Evolutionary conservation across 108 stramenopile species (phyloP).

Genomic region (Aureococcus anophagefferens): DNA sequence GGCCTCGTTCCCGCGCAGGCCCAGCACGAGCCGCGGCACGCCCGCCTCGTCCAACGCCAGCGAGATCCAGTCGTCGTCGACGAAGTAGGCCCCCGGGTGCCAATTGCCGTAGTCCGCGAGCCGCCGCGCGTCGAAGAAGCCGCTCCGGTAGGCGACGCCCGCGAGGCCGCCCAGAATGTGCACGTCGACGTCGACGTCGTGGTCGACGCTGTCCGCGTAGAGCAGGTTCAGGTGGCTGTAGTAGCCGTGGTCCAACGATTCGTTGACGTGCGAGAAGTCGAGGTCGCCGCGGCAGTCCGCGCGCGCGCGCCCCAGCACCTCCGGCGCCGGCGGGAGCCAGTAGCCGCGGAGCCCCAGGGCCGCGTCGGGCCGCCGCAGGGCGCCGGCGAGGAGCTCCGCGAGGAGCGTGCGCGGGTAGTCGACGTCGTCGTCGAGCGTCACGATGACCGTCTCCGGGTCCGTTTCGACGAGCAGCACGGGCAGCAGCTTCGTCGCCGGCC

Average conservation of each 20-base stretch:
- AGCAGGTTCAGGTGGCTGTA: not conserved
- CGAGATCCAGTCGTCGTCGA: conserved; percentile 15
- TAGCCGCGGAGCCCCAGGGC: conserved; percentile 11
- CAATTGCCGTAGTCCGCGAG: not conserved
- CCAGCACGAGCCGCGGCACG: not conserved
- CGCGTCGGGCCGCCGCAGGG: not conserved
- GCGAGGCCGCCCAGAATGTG: conserved; percentile 6
- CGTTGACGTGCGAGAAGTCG: no score
- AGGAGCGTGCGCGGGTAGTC: not conserved
- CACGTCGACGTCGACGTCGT: not conserved
- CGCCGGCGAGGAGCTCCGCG: not conserved
- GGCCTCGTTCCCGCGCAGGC: not conserved
- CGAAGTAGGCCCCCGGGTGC: conserved; percentile 1
- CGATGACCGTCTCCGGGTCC: conserved; percentile 8
- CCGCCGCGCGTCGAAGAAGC: not conserved
- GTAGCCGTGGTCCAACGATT: not conserved
- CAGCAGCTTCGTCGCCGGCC: conserved; percentile 17
- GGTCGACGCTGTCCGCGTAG: not conserved
- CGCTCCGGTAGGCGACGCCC: conserved; percentile 12
- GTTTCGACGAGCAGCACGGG: conserved; percentile 6
- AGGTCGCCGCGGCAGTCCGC: not conserved
- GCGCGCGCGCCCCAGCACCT: no score
- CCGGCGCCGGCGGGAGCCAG: not conserved
- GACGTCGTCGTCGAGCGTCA: conserved; percentile 16
- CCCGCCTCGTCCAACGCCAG: not conserved